A percentile compares a stretch with the other conserved stretches of the same genome.
phyloP scores from a whole-genome alignment of 805 yeast genomes.

The Millerozyma miso region DNA sequence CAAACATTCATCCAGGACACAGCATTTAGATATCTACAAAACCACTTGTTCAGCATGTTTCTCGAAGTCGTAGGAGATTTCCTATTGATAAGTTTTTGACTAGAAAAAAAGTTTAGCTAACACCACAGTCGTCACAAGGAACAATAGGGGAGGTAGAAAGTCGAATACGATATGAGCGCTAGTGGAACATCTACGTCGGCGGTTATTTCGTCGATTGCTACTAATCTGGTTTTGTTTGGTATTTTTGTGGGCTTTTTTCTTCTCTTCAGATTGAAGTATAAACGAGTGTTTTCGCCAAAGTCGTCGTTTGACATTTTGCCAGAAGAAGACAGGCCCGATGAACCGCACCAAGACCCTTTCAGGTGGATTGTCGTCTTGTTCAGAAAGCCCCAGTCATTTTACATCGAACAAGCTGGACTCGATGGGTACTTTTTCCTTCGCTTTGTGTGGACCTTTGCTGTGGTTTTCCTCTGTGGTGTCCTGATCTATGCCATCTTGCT shows the following conservation, averaged over 20 bases:
- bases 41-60: too few relatives aligned
- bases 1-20: too few relatives aligned
- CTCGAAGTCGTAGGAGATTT: too few relatives aligned
- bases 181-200: constrained; percentile 55
- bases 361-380: constrained; percentile 67
- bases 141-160: neutral
- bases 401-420: constrained; percentile 84
- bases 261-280: constrained; percentile 59
- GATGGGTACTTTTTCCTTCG: constrained; percentile 91
- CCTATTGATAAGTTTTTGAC: too few relatives aligned
- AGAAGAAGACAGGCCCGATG: constrained; percentile 65
- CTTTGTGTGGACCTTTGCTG: constrained; percentile 57
- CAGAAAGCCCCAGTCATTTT: constrained; percentile 64
- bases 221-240: constrained; percentile 65
- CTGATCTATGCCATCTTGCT: constrained; percentile 64
- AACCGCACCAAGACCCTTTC: constrained; percentile 64
- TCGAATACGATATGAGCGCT: constrained; percentile 1
- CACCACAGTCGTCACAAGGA: neutral
- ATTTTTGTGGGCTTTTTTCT: constrained; percentile 60
- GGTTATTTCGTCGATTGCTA: constrained; percentile 65
- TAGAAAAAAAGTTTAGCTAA: too few relatives aligned
- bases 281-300: constrained; percentile 82
- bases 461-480: constrained; percentile 42
- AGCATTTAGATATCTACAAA: too few relatives aligned
- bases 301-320: constrained; percentile 56